phyloP scores from a whole-genome alignment of 208 protist species.

The Entamoeba invadens region DNA sequence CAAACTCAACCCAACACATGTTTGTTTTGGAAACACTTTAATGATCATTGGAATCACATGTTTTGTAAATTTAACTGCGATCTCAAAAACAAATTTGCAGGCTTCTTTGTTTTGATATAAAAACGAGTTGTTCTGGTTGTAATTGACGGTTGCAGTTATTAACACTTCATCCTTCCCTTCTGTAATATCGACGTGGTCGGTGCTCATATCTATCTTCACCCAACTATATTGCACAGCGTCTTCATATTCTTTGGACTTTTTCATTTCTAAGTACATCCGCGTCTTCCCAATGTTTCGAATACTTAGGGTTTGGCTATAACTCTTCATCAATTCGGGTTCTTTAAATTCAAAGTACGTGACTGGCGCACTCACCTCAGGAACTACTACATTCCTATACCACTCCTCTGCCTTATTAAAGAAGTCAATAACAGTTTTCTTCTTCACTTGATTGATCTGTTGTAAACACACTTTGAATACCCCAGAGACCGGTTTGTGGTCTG shows the following conservation, averaged over 20 bases:
- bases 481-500: conserved; percentile 33
- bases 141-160: neutral
- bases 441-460: neutral
- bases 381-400: neutral
- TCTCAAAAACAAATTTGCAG: neutral
- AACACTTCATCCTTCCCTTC: neutral
- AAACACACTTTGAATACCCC: neutral
- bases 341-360: neutral
- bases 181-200: neutral
- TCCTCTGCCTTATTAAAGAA: neutral
- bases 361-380: neutral
- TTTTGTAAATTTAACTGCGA: neutral
- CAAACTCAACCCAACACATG: neutral
- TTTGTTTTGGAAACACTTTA: neutral
- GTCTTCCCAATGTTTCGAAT: neutral
- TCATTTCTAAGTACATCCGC: neutral
- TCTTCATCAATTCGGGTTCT: neutral
- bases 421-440: neutral
- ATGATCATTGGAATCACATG: neutral
- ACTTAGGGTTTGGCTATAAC: neutral
- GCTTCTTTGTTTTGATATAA: neutral
- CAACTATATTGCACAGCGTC: neutral
- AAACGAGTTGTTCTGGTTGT: neutral
- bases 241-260: neutral
- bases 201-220: neutral